Base-by-base conservation (phyloP, 139 green algal genomes). In the Microglena sp. region DNA sequence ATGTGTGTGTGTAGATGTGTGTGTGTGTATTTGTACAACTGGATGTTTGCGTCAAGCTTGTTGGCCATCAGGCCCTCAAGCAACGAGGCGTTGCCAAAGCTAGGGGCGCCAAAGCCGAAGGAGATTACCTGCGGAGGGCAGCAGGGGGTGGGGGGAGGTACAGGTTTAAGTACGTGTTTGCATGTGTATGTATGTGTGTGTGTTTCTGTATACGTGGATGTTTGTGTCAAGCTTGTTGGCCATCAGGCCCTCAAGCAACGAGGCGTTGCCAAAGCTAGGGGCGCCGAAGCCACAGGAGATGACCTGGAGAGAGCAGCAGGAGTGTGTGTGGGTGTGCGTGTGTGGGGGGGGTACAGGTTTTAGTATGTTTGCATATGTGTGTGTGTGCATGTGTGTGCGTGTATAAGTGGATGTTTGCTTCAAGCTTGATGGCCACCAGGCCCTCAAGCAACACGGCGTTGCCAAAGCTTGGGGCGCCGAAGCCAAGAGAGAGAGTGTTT, bases 281-380 rank as follows among this genome's bases (percentile, higher is more conserved):
- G 44, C 43, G 22, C 57, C 62, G 29, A 71, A 76, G 28, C 55
- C 70, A 43, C 55, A 76, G 33, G 57, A 69, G 11, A 68, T 34
- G 7, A 76, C 64, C 70, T 76, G 45, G 2, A 2, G 29, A 5
- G 4, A 11, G 8, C 59, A 1, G 33, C 18, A 62, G 55, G 3
- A 22, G 55, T 2, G 4, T 31, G 8, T 24, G 3, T 15, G 4
- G 15, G 3, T 6, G n/a, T n/a, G n/a, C n/a, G n/a, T n/a, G n/a
- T n/a, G n/a, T n/a, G n/a, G n/a, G n/a, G n/a, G n/a, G n/a, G n/a
- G n/a, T n/a, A n/a, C n/a, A n/a, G n/a, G n/a, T n/a, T n/a, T n/a
- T n/a, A n/a, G n/a, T n/a, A n/a, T n/a, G n/a, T n/a, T n/a, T n/a
- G n/a, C n/a, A n/a, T n/a, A n/a, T n/a, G n/a, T n/a, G n/a, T n/a